A percentile compares a stretch with the other conserved stretches of the same genome.
These are phyloP conservation scores for Colletotrichum sansevieriae DNA, from an alignment of 2,329 filamentous ascomycete species.

Conservation along the genomic window DNA sequence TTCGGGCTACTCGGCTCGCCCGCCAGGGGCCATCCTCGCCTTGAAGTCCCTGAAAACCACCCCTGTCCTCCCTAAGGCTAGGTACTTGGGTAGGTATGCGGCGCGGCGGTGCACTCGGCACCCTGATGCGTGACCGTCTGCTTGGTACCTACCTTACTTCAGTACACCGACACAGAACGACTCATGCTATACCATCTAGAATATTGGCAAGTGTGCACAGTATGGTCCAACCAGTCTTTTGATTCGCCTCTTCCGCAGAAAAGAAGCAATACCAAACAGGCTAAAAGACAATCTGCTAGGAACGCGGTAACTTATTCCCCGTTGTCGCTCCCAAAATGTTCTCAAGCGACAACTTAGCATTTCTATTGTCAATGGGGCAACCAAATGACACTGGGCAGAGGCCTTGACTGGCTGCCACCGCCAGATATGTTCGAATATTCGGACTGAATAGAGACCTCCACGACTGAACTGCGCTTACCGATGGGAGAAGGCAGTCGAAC, in stretches of 20 bases:
- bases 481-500: slow-evolving; percentile 2
- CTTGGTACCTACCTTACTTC: slow-evolving; percentile 9
- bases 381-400: slow-evolving; percentile 29
- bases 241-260: slow-evolving; percentile 14
- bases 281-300: slow-evolving; percentile 18
- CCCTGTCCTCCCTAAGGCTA: slow-evolving; percentile 16
- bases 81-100: background rate
- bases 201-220: slow-evolving; percentile 2
- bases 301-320: slow-evolving; percentile 24
- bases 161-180: background rate
- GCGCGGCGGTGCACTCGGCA: slow-evolving; percentile 26
- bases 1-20: slow-evolving; percentile 29
- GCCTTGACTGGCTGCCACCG: background rate
- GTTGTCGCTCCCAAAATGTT: slow-evolving; percentile 1
- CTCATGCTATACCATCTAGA: slow-evolving; percentile 13
- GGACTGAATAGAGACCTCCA: slow-evolving; percentile 15
- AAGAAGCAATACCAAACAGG: slow-evolving; percentile 3
- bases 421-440: slow-evolving; percentile 37
- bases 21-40: slow-evolving; percentile 25
- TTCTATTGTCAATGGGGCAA: slow-evolving; percentile 37
- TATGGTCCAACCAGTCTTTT: slow-evolving; percentile 19
- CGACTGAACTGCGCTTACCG: background rate
- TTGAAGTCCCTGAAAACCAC: slow-evolving; percentile 25
- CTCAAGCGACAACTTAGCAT: slow-evolving; percentile 31
- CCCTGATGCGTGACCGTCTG: background rate